These are phyloP conservation scores for Penicillium sp. DNA, from an alignment of 2,329 filamentous ascomycete genomes.

Conservation along the genomic window DNA sequence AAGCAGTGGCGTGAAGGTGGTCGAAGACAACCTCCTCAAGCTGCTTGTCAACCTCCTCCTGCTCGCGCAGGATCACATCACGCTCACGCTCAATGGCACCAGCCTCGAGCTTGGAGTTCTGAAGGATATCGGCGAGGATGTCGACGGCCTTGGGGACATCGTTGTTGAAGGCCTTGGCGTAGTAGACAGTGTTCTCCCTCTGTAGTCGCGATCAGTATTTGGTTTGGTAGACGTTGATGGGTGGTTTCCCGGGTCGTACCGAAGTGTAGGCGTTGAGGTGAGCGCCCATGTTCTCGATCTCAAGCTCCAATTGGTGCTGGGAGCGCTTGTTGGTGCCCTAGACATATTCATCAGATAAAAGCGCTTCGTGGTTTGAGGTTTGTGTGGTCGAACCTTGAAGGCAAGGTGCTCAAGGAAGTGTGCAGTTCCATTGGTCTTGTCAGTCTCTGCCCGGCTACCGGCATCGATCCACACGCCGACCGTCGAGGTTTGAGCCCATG, in stretches of 20 bases:
- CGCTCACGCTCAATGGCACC: constrained; percentile 94
- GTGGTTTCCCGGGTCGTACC: constrained; percentile 55
- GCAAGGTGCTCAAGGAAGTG: constrained; percentile 99
- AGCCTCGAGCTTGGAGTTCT: constrained; percentile 97
- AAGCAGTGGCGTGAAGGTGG: constrained; percentile 96
- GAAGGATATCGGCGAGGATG: constrained; percentile 97
- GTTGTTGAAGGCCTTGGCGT: constrained; percentile 98
- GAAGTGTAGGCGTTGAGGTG: constrained; percentile 99
- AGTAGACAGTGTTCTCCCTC: constrained; percentile 99
- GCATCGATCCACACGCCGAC: constrained; percentile 99
- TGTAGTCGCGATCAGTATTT: constrained; percentile 39
- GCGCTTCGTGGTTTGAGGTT: not conserved
- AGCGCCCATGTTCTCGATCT: constrained; percentile 99
- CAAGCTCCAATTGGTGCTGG: constrained; percentile 96
- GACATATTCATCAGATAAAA: constrained; percentile 13
- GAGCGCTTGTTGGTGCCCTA: constrained; percentile 87
- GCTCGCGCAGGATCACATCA: constrained; percentile 97
- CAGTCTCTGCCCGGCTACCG: constrained; percentile 94
- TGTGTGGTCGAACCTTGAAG: constrained; percentile 74
- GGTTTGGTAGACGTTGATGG: constrained; percentile 12
- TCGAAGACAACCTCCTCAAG: constrained; percentile 99
- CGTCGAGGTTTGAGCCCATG: constrained; percentile 96
- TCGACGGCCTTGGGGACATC: constrained; percentile 96
- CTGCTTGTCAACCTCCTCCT: constrained; percentile 99
- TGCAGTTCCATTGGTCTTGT: constrained; percentile 97